phyloP scores from a whole-genome alignment of 140 eudicot genomes.

The Cichorium intybus region DNA sequence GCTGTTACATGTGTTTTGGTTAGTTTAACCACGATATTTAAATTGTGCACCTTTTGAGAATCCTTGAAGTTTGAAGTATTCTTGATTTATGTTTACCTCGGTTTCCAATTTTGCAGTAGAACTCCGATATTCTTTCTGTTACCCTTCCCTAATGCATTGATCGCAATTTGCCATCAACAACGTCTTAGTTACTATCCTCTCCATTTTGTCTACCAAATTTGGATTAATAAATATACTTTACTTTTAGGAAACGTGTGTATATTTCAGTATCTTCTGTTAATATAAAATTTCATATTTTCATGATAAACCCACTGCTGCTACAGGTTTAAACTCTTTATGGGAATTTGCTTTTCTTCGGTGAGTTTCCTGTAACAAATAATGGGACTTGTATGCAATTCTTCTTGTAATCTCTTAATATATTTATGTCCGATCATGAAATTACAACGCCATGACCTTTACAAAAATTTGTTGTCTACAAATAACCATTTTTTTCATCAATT shows the following conservation, averaged over 20 bases:
- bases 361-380: background rate
- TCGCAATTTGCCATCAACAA: too few species aligned
- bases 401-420: too few species aligned
- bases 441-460: too few species aligned
- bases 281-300: background rate
- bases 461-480: too few species aligned
- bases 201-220: too few species aligned
- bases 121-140: background rate
- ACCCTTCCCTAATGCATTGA: background rate
- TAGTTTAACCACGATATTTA: constrained; percentile 7
- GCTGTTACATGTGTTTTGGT: background rate
- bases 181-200: background rate
- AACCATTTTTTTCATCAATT: too few species aligned
- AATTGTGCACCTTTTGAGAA: constrained; percentile 1
- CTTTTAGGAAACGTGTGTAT: too few species aligned
- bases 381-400: too few species aligned
- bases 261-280: constrained; percentile 2
- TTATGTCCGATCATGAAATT: too few species aligned
- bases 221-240: too few species aligned
- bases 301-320: background rate
- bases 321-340: constrained; percentile 20
- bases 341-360: constrained; percentile 39
- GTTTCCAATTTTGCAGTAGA: background rate
- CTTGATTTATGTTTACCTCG: background rate
- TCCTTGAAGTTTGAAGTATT: constrained; percentile 3